Percentiles rank a stretch among this genome's conserved stretches.
Evolutionary conservation across 495 filamentous ascomycete species (phyloP).

Genomic region (Tuber melanosporum): DNA sequence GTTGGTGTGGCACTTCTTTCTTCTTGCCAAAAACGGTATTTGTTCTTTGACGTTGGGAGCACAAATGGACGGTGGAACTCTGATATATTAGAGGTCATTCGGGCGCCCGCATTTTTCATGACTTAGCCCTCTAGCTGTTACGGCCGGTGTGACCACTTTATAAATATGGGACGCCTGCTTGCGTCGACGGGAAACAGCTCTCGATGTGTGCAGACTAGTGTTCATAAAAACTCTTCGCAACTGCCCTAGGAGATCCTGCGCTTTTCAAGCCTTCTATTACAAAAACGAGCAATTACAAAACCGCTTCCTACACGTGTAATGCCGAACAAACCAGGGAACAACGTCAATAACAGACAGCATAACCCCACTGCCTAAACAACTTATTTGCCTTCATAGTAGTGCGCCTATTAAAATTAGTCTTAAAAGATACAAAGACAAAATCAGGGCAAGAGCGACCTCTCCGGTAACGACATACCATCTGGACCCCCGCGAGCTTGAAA

Average conservation of each 20-base stretch:
- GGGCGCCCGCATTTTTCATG: not conserved
- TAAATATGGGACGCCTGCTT: not conserved
- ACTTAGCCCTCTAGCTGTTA: not conserved
- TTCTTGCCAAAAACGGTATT: not conserved
- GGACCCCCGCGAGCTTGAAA: conserved; percentile 82
- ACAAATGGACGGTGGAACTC: not conserved
- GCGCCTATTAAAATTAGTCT: conserved; percentile 22
- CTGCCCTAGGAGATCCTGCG: not conserved
- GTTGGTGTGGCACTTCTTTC: not conserved
- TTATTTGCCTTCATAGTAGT: conserved; percentile 39
- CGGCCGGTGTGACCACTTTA: not conserved
- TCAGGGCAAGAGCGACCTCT: not conserved
- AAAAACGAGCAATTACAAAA: not conserved
- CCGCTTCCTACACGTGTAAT: not conserved
- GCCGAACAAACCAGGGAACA: not conserved
- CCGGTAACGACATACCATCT: conserved; percentile 61
- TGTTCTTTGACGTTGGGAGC: not conserved
- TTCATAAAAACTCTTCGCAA: not conserved
- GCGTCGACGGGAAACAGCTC: not conserved
- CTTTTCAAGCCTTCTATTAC: not conserved
- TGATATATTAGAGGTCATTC: not conserved
- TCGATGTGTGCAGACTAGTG: not conserved
- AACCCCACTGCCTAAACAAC: not conserved
- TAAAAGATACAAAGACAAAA: not conserved
- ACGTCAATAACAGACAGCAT: not conserved